Conservation (phyloP, 169 alveolate species). For the Besnoitia besnoiti region DNA sequence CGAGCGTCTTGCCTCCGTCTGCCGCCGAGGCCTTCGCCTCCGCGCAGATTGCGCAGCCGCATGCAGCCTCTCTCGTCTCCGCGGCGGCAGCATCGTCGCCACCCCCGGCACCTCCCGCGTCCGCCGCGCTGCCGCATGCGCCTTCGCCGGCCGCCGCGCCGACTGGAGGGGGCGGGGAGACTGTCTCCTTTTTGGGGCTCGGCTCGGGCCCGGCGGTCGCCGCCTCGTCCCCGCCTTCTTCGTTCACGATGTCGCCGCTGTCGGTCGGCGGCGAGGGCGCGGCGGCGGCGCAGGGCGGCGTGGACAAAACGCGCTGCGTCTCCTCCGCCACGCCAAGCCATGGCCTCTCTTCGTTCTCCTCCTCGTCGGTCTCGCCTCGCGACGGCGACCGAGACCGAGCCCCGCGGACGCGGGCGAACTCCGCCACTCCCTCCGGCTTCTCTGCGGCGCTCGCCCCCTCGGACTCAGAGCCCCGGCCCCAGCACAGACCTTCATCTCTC, state of each 20-base stretch:
- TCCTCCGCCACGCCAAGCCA: too few species aligned
- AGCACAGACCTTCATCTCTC: not conserved
- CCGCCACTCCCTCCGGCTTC: too few species aligned
- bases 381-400: not conserved
- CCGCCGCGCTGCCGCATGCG: not conserved
- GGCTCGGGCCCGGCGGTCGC: not conserved
- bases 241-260: not conserved
- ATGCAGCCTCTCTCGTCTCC: not conserved
- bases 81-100: not conserved
- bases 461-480: too few species aligned
- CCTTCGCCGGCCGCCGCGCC: not conserved
- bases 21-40: not conserved
- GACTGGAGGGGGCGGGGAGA: not conserved
- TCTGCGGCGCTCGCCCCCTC: too few species aligned
- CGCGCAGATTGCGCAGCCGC: not conserved
- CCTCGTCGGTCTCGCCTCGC: not conserved
- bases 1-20: not conserved
- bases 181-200: not conserved
- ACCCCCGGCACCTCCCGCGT: not conserved
- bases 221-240: not conserved
- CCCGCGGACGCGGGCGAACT: not conserved
- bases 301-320: not conserved
- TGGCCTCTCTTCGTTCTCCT: not conserved
- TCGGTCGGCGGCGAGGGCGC: not conserved
- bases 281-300: not conserved